These are phyloP conservation scores for Fonsecaea pedrosoi DNA, from an alignment of 2,329 filamentous ascomycete genomes.

Conservation along the genomic window DNA sequence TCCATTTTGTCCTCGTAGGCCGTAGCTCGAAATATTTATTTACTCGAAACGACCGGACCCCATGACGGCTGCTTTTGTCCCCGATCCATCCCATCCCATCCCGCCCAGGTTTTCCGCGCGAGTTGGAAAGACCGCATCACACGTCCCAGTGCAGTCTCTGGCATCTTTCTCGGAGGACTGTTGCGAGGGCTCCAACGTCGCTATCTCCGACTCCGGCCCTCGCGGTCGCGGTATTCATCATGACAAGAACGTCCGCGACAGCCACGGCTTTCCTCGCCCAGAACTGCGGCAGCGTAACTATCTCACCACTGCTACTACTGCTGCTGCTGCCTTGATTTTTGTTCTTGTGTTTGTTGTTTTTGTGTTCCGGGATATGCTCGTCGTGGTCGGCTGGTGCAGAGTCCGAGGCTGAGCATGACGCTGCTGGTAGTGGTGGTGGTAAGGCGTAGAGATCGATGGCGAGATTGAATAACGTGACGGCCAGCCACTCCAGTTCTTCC, in stretches of 20 bases:
- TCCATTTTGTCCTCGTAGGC: background rate
- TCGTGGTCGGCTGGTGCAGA: background rate
- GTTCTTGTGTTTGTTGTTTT: too few species aligned
- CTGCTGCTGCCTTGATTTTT: background rate
- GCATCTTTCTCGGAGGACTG: slow-evolving; percentile 24
- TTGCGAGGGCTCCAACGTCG: slow-evolving; percentile 16
- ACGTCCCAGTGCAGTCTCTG: slow-evolving; percentile 28
- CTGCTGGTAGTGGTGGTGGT: too few species aligned
- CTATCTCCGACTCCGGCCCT: background rate
- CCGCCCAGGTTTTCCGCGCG: too few species aligned
- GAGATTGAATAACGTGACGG: slow-evolving; percentile 61
- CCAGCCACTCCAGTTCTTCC: slow-evolving; percentile 65
- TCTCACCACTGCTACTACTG: too few species aligned
- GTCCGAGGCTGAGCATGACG: background rate
- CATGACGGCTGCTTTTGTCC: too few species aligned
- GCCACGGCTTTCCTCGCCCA: slow-evolving; percentile 58
- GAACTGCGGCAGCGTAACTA: slow-evolving; percentile 37
- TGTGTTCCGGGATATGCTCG: background rate
- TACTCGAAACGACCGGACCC: too few species aligned
- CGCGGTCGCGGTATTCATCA: background rate
- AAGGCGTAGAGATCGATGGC: slow-evolving; percentile 59
- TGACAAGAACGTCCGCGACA: slow-evolving; percentile 46
- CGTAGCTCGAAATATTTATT: too few species aligned
- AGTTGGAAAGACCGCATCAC: background rate
- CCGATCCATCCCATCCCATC: background rate